phyloP scores from a whole-genome alignment of 2,329 filamentous ascomycete species.

The Paraconiothyrium brasiliense region DNA sequence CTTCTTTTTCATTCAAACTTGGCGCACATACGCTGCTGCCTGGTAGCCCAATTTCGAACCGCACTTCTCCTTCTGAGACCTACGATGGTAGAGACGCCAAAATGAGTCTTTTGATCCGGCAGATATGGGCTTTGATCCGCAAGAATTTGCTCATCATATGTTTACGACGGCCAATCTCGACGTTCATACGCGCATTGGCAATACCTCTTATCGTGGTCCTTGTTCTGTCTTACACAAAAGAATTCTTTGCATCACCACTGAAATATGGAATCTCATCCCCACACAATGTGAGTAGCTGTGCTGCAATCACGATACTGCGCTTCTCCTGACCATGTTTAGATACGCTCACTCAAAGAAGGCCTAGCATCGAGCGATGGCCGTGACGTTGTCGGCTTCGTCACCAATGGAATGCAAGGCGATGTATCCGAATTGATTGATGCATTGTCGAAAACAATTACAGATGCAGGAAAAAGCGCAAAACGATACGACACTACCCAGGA shows the following conservation, averaged over 20 bases:
- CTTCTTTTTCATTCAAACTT: too few species aligned
- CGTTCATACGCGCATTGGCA: conserved; percentile 35
- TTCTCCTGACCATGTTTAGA: conserved; percentile 21
- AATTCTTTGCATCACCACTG: conserved; percentile 33
- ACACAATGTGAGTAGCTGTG: conserved; percentile 28
- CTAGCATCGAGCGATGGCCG: conserved; percentile 25
- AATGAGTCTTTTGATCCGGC: conserved; percentile 31
- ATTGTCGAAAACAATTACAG: conserved; percentile 25
- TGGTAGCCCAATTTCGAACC: background rate
- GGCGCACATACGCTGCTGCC: background rate
- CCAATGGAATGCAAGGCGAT: conserved; percentile 35
- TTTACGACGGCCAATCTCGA: conserved; percentile 30
- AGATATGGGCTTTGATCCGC: conserved; percentile 36
- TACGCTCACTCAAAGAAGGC: conserved; percentile 30
- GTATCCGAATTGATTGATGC: conserved; percentile 33
- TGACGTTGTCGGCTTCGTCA: conserved; percentile 34
- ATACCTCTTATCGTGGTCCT: conserved; percentile 35
- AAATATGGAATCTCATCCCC: conserved; percentile 33
- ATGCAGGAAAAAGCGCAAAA: conserved; percentile 30
- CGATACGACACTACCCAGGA: conserved; percentile 22
- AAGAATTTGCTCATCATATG: conserved; percentile 39
- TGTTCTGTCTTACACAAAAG: conserved; percentile 32
- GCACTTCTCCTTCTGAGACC: too few species aligned
- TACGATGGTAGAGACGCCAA: background rate
- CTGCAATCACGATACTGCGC: background rate